These are phyloP conservation scores for Heracleum sosnowskyi DNA, from an alignment of 129 eudicot genomes.

Conservation along the genomic window DNA sequence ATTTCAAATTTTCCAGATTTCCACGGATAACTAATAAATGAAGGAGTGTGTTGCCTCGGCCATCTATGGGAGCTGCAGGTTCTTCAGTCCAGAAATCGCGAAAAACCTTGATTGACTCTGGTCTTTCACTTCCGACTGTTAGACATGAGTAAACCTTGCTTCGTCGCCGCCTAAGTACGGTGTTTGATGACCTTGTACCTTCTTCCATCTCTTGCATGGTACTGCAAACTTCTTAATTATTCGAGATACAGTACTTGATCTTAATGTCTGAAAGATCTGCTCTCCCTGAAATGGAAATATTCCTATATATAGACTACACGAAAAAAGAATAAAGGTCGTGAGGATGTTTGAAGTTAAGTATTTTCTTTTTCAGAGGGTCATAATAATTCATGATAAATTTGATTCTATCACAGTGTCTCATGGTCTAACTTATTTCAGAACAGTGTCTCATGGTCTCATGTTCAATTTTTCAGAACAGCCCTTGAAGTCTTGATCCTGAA, in stretches of 20 bases:
- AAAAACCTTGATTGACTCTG: neutral
- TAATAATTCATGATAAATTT: neutral
- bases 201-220: constrained; percentile 4
- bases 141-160: constrained; percentile 4
- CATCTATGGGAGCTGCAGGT: constrained; percentile 5
- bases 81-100: constrained; percentile 1
- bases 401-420: neutral
- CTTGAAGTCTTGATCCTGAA: neutral
- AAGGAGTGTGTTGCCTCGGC: constrained; percentile 9
- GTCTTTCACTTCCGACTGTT: neutral
- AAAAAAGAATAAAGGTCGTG: neutral
- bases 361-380: no score
- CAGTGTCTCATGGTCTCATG: neutral
- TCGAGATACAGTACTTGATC: neutral
- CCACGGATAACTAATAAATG: constrained; percentile 12
- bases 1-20: neutral
- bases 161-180: neutral
- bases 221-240: neutral
- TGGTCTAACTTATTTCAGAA: neutral
- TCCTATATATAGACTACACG: neutral
- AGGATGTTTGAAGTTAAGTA: neutral
- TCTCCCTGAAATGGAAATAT: neutral
- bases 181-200: neutral
- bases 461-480: neutral
- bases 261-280: neutral